Percentiles rank a stretch among this genome's conserved stretches.
phyloP scores from a whole-genome alignment of 306 rosid species.

The Pyrus communis region DNA sequence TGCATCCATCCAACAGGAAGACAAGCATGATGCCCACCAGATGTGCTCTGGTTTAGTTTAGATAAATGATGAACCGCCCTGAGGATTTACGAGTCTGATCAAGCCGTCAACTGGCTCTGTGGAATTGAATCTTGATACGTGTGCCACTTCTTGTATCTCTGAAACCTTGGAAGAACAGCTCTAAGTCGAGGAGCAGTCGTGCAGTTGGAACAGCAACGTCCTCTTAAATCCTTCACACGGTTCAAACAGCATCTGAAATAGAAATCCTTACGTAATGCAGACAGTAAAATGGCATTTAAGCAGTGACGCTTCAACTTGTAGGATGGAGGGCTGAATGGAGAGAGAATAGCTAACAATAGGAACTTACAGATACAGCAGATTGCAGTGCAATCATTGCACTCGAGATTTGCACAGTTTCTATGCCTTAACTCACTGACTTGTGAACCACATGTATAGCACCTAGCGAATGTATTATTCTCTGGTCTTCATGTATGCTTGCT shows the following conservation, averaged over 20 bases:
- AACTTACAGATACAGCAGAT: conserved; percentile 78
- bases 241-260: conserved; percentile 63
- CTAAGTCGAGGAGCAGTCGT: conserved; percentile 73
- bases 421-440: conserved; percentile 71
- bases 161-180: conserved; percentile 56
- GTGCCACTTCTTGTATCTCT: conserved; percentile 81
- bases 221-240: conserved; percentile 53
- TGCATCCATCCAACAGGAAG: neutral
- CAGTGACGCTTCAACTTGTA: neutral
- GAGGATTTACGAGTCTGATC: neutral
- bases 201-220: conserved; percentile 75
- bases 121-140: conserved; percentile 51
- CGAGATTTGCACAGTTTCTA: conserved; percentile 87
- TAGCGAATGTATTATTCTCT: conserved; percentile 46
- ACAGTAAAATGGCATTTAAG: neutral
- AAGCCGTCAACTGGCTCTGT: conserved; percentile 24
- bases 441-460: conserved; percentile 58
- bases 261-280: neutral
- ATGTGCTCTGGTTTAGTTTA: neutral
- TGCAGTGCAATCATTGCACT: conserved; percentile 51
- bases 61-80: neutral
- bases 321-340: neutral
- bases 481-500: conserved; percentile 23
- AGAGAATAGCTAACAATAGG: conserved; percentile 1
- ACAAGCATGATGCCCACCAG: neutral